phyloP scores from a whole-genome alignment of 1,284 basidiomycete species.

The Trametes sp. region DNA sequence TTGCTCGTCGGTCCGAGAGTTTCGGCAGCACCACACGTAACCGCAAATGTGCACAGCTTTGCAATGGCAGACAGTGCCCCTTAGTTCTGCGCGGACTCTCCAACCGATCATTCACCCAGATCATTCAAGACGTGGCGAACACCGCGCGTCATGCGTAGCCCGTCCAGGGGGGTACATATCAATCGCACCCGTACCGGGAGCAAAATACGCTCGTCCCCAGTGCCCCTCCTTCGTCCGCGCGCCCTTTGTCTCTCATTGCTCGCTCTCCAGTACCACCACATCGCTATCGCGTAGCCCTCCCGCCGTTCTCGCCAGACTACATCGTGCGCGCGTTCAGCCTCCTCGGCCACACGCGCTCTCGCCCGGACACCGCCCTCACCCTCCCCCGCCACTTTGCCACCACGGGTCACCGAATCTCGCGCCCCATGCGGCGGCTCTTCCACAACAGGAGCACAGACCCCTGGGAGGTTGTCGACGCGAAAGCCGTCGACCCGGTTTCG shows the following conservation, averaged over 20 bases:
- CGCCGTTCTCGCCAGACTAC: not conserved
- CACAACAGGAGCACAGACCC: conserved; percentile 62
- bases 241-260: not conserved
- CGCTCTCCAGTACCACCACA: not conserved
- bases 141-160: not conserved
- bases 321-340: not conserved
- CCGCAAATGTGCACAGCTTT: not conserved
- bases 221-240: not conserved
- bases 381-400: not conserved
- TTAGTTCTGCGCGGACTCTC: not conserved
- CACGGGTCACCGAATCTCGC: conserved; percentile 8
- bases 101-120: not conserved
- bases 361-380: not conserved
- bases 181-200: not conserved
- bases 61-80: not conserved
- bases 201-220: not conserved
- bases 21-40: not conserved
- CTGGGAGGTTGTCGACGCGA: conserved; percentile 80
- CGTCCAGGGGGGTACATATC: not conserved
- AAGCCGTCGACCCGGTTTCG: conserved; percentile 66
- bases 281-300: not conserved
- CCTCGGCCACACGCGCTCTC: not conserved
- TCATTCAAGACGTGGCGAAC: not conserved
- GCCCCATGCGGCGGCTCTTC: conserved; percentile 41
- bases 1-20: not conserved